Conservation (phyloP, 441 rosid species). For the Jatropha podagrica region DNA sequence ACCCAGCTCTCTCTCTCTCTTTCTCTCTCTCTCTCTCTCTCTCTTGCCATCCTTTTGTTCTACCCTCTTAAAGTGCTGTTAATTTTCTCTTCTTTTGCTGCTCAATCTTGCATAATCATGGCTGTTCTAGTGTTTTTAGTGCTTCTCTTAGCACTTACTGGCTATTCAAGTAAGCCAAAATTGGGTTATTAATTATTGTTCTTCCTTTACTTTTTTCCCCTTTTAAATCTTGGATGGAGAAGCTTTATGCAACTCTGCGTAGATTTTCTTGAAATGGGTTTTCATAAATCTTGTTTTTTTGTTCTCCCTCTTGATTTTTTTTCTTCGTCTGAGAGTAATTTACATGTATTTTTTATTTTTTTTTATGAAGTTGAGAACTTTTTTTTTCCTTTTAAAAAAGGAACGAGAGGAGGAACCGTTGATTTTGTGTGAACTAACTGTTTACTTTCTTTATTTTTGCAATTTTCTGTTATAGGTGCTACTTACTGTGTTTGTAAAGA, state of each 20-base stretch:
- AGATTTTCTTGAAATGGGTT: neutral
- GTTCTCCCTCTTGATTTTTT: neutral
- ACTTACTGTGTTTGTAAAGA: slow-evolving; percentile 81
- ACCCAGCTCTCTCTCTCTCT: slow-evolving; percentile 11
- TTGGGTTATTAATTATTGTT: neutral
- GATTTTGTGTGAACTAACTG: neutral
- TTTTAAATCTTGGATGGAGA: neutral
- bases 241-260: neutral
- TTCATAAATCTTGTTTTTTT: neutral
- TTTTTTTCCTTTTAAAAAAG: neutral
- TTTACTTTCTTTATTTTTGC: slow-evolving; percentile 9
- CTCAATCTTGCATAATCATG: slow-evolving; percentile 40
- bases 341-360: too few relatives aligned
- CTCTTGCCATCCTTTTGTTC: slow-evolving; percentile 11
- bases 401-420: neutral
- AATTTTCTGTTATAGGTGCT: slow-evolving; percentile 46
- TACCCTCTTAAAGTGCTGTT: slow-evolving; percentile 9
- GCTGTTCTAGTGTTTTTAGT: slow-evolving; percentile 39
- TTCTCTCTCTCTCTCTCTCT: slow-evolving; percentile 13
- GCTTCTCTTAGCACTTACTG: slow-evolving; percentile 57
- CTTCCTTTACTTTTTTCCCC: neutral
- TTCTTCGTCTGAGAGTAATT: too few relatives aligned
- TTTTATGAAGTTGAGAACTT: neutral
- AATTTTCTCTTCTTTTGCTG: slow-evolving; percentile 14
- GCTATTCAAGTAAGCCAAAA: slow-evolving; percentile 59